phyloP scores from a whole-genome alignment of 805 yeast species.

The Candida pseudoglaebosa region DNA sequence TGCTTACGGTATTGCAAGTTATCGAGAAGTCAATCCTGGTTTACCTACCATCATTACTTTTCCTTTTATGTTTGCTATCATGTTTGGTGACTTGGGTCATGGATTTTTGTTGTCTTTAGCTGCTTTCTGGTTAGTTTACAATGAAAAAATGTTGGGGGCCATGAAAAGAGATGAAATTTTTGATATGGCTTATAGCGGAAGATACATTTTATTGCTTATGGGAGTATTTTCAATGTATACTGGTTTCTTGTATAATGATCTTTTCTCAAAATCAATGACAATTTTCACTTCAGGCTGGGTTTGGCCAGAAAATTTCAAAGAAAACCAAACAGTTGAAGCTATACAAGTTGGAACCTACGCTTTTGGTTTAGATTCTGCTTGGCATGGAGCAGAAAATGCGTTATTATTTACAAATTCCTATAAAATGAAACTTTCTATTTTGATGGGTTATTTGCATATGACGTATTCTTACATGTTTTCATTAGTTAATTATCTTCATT shows the following conservation, averaged over 20 bases:
- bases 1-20: slow-evolving; percentile 75
- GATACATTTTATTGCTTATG: slow-evolving; percentile 67
- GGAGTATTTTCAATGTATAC: slow-evolving; percentile 72
- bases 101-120: slow-evolving; percentile 61
- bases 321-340: slow-evolving; percentile 43
- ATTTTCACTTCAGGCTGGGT: slow-evolving; percentile 68
- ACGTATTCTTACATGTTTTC: slow-evolving; percentile 65
- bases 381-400: slow-evolving; percentile 80
- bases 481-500: slow-evolving; percentile 56
- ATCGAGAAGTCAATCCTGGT: slow-evolving; percentile 73
- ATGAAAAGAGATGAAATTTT: slow-evolving; percentile 67
- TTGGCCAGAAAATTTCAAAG: slow-evolving; percentile 52
- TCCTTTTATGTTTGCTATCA: slow-evolving; percentile 79
- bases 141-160: slow-evolving; percentile 48
- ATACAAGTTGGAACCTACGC: slow-evolving; percentile 47
- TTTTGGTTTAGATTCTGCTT: slow-evolving; percentile 65
- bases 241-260: slow-evolving; percentile 68
- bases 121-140: slow-evolving; percentile 50
- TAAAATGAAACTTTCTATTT: slow-evolving; percentile 71
- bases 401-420: slow-evolving; percentile 67
- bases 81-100: slow-evolving; percentile 83
- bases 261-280: slow-evolving; percentile 67
- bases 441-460: slow-evolving; percentile 77
- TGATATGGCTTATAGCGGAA: slow-evolving; percentile 72
- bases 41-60: slow-evolving; percentile 70